A percentile compares a stretch with the other conserved stretches of the same genome.
phyloP scores from a whole-genome alignment of 352 stramenopile species.

The Phytophthora multivora region DNA sequence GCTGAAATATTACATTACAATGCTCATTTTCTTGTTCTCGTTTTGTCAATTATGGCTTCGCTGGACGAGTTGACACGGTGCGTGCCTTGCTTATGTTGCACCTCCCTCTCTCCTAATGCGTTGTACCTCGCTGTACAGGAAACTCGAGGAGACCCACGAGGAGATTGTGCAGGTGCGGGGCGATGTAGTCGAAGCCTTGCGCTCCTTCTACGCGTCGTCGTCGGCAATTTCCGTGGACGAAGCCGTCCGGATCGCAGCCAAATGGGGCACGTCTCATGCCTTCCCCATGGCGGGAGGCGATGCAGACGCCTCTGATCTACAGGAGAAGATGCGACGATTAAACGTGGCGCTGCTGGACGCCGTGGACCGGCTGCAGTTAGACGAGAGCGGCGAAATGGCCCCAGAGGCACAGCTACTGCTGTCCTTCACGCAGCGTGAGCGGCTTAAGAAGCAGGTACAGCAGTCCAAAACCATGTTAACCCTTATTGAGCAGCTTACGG shows the following conservation, averaged over 20 bases:
- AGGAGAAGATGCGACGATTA: slow-evolving; percentile 52
- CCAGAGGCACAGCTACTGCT: slow-evolving; percentile 50
- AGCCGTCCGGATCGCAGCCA: slow-evolving; percentile 57
- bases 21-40: not conserved
- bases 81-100: not conserved
- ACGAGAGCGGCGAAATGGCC: slow-evolving; percentile 28
- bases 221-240: slow-evolving; percentile 66
- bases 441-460: slow-evolving; percentile 61
- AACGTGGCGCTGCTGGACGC: slow-evolving; percentile 50
- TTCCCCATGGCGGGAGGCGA: slow-evolving; percentile 11
- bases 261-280: slow-evolving; percentile 42
- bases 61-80: slow-evolving; percentile 26
- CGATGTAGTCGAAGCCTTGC: slow-evolving; percentile 64
- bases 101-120: not conserved
- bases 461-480: slow-evolving; percentile 65
- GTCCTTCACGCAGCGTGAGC: slow-evolving; percentile 65
- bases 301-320: slow-evolving; percentile 44
- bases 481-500: slow-evolving; percentile 72
- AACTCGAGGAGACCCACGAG: slow-evolving; percentile 66
- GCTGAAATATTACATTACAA: not conserved
- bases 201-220: slow-evolving; percentile 65
- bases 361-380: slow-evolving; percentile 58
- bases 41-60: slow-evolving; percentile 12
- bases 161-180: slow-evolving; percentile 63
- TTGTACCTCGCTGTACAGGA: slow-evolving; percentile 30